A percentile compares a stretch with the other conserved stretches of the same genome.
Conservation (phyloP, 345 rosid genomes). For the Capsella bursapastoris region DNA sequence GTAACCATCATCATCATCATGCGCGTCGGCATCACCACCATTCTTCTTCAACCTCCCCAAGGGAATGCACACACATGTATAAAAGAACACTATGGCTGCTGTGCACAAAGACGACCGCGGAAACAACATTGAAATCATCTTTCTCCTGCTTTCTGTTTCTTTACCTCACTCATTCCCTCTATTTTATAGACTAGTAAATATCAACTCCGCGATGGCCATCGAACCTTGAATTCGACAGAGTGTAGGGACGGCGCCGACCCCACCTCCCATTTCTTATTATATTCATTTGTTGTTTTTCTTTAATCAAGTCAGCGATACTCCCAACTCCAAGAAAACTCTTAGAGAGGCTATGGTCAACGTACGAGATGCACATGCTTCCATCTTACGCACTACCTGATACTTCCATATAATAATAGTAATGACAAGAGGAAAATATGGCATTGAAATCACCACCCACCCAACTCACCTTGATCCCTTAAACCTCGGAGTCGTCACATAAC, state of each 20-base stretch:
- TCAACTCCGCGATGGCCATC: conserved; percentile 18
- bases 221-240: conserved; percentile 39
- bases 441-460: conserved; percentile 27
- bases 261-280: conserved; percentile 40
- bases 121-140: conserved; percentile 58
- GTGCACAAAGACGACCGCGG: conserved; percentile 52
- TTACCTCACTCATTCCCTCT: conserved; percentile 10
- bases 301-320: conserved; percentile 40
- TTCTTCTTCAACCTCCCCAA: conserved; percentile 33
- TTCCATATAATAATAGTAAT: conserved; percentile 32
- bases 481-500: conserved; percentile 36
- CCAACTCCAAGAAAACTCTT: conserved; percentile 38
- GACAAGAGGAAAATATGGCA: conserved; percentile 29
- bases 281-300: conserved; percentile 16
- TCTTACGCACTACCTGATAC: conserved; percentile 36
- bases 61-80: conserved; percentile 62
- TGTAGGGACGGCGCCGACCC: conserved; percentile 77
- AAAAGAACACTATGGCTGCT: conserved; percentile 61
- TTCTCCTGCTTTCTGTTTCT: conserved; percentile 33
- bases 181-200: conserved; percentile 28
- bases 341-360: conserved; percentile 38
- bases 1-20: conserved; percentile 3
- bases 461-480: conserved; percentile 25
- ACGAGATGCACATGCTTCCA: conserved; percentile 43
- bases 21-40: conserved; percentile 17